Percentiles rank a stretch among this genome's conserved stretches.
phyloP scores from a whole-genome alignment of 495 filamentous ascomycete genomes.

The Aspergillus sclerotioniger region DNA sequence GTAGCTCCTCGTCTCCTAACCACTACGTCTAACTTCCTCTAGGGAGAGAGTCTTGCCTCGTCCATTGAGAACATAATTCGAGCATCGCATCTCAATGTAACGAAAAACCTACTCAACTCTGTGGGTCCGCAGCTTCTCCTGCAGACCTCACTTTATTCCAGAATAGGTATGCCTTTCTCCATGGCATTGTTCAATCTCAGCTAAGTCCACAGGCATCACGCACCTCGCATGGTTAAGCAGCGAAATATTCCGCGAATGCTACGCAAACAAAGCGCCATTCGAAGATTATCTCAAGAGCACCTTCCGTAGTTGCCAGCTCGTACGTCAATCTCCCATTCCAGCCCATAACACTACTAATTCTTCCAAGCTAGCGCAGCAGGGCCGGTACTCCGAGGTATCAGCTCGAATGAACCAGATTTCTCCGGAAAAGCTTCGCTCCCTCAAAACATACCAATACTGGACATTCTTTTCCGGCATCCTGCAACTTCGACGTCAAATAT shows the following conservation, averaged over 20 bases:
- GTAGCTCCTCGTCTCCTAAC: not conserved
- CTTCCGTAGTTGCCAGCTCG: slow-evolving; percentile 57
- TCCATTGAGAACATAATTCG: slow-evolving; percentile 77
- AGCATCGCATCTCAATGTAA: slow-evolving; percentile 77
- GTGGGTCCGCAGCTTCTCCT: slow-evolving; percentile 72
- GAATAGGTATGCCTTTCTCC: slow-evolving; percentile 58
- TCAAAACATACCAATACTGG: slow-evolving; percentile 81
- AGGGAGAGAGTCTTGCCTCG: slow-evolving; percentile 77
- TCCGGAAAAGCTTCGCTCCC: slow-evolving; percentile 63
- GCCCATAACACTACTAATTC: slow-evolving; percentile 10
- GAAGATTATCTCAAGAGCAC: slow-evolving; percentile 73
- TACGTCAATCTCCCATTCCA: slow-evolving; percentile 27
- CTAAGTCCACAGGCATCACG: slow-evolving; percentile 46
- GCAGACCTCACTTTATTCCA: slow-evolving; percentile 67
- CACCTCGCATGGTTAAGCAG: slow-evolving; percentile 66
- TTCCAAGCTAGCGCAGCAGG: slow-evolving; percentile 55
- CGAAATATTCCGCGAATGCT: slow-evolving; percentile 76
- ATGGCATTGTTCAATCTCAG: not conserved
- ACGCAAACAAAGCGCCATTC: slow-evolving; percentile 59
- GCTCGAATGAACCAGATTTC: slow-evolving; percentile 65
- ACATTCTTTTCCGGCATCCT: slow-evolving; percentile 68
- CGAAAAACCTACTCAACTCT: slow-evolving; percentile 68
- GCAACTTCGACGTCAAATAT: slow-evolving; percentile 67
- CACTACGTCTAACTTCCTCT: slow-evolving; percentile 18
- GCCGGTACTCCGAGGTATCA: slow-evolving; percentile 70